A percentile compares a stretch with the other conserved stretches of the same genome.
Evolutionary conservation across 148 eudicot species (phyloP).

Genomic region (Pharnaceum exiguum): DNA sequence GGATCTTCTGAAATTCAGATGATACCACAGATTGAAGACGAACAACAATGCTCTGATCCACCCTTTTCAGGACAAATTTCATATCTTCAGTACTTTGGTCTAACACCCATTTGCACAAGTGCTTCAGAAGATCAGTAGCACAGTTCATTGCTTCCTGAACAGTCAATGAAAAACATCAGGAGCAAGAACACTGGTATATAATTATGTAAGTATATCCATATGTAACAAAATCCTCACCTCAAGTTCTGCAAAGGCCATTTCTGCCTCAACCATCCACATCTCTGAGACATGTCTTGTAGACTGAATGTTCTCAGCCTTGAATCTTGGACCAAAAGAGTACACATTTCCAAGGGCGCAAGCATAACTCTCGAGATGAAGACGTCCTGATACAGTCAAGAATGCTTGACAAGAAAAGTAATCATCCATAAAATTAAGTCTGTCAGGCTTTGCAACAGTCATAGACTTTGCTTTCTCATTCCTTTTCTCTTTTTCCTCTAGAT

Average conservation of each 20-base stretch:
- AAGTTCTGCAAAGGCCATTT: slow-evolving; percentile 83
- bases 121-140: slow-evolving; percentile 69
- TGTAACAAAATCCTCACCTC: slow-evolving; percentile 40
- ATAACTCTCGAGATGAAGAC: slow-evolving; percentile 87
- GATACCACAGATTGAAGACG: slow-evolving; percentile 52
- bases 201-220: neutral
- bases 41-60: slow-evolving; percentile 46
- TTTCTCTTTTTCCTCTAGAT: slow-evolving; percentile 54
- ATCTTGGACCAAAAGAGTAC: slow-evolving; percentile 87
- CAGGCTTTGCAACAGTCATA: slow-evolving; percentile 14
- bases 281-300: slow-evolving; percentile 65
- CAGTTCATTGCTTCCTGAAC: slow-evolving; percentile 83
- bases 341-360: slow-evolving; percentile 91
- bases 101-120: slow-evolving; percentile 52
- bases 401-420: slow-evolving; percentile 70
- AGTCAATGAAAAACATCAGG: neutral
- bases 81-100: slow-evolving; percentile 66
- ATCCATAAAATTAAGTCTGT: slow-evolving; percentile 30
- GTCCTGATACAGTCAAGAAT: slow-evolving; percentile 63
- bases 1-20: slow-evolving; percentile 48
- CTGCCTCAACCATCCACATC: slow-evolving; percentile 89
- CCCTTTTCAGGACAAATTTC: slow-evolving; percentile 57
- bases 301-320: slow-evolving; percentile 51
- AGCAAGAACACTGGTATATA: neutral
- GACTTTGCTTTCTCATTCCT: slow-evolving; percentile 17